phyloP scores from a whole-genome alignment of 2,329 filamentous ascomycete genomes.

The Colletotrichum agaves region DNA sequence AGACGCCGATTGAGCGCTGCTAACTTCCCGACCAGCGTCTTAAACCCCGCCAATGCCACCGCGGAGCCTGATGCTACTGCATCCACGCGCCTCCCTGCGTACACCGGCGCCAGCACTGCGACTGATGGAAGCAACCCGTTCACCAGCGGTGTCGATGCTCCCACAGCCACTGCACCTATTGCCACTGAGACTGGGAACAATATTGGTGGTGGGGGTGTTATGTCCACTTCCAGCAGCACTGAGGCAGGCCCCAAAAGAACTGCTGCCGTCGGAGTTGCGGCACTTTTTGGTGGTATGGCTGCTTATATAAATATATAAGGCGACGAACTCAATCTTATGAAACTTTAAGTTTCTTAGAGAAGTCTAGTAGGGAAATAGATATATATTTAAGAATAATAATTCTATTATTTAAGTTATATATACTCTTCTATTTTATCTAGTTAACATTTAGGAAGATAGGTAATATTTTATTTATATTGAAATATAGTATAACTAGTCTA shows the following conservation, averaged over 20 bases:
- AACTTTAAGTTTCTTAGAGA: rapidly evolving
- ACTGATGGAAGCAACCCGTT: conserved; percentile 60
- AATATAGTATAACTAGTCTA: too few species aligned
- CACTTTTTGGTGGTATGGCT: conserved; percentile 58
- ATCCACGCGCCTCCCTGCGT: conserved; percentile 62
- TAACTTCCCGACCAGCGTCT: conserved; percentile 52
- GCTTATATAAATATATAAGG: conserved; percentile 40
- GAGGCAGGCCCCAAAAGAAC: conserved; percentile 46
- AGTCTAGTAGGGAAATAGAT: too few species aligned
- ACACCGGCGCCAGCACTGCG: conserved; percentile 61
- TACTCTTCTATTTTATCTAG: too few species aligned
- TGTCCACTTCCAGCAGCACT: conserved; percentile 48
- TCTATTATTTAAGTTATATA: too few species aligned
- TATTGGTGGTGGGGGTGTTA: conserved; percentile 13
- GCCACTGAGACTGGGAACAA: conserved; percentile 41
- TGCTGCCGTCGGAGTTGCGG: conserved; percentile 55
- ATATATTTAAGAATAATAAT: too few species aligned
- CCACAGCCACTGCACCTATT: conserved; percentile 52
- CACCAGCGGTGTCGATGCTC: conserved; percentile 62
- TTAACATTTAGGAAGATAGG: too few species aligned
- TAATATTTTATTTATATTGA: too few species aligned
- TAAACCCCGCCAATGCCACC: conserved; percentile 65
- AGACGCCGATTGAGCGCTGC: background rate
- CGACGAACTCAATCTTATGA: background rate
- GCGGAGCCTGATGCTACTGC: conserved; percentile 54